phyloP scores from a whole-genome alignment of 768 basidiomycete species.

The Cystobasidium onofrii region DNA sequence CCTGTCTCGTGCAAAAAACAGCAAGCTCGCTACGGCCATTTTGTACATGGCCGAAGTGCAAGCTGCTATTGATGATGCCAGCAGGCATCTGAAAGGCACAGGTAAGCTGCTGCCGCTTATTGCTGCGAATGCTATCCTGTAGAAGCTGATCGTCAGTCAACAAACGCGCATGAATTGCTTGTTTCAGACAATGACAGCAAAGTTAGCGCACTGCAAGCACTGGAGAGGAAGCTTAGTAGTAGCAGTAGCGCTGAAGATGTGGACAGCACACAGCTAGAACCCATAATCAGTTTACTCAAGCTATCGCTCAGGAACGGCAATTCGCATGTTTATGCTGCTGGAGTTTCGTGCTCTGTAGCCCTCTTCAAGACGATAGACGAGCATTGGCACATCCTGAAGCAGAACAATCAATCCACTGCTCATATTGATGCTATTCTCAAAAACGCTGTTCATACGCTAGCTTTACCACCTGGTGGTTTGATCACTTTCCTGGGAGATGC shows the following conservation, averaged over 20 bases:
- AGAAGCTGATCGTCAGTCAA: background rate
- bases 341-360: background rate
- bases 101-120: constrained; percentile 14
- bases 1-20: too few species aligned
- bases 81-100: constrained; percentile 14
- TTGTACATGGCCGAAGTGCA: constrained; percentile 4
- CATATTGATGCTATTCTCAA: background rate
- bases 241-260: background rate
- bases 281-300: constrained; percentile 3
- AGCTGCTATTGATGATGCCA: background rate
- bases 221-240: background rate
- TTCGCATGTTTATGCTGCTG: constrained; percentile 5
- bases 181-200: constrained; percentile 28
- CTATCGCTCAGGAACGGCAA: constrained; percentile 24
- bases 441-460: background rate
- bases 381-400: background rate
- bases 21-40: background rate
- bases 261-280: background rate
- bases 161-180: background rate
- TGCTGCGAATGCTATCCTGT: background rate
- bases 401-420: background rate
- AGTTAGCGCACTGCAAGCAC: constrained; percentile 12
- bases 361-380: background rate
- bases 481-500: constrained; percentile 20
- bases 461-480: constrained; percentile 11